A percentile compares a stretch with the other conserved stretches of the same genome.
These are phyloP conservation scores for Leptographium galeiforme DNA, from an alignment of 2,329 filamentous ascomycete species.

Conservation along the genomic window DNA sequence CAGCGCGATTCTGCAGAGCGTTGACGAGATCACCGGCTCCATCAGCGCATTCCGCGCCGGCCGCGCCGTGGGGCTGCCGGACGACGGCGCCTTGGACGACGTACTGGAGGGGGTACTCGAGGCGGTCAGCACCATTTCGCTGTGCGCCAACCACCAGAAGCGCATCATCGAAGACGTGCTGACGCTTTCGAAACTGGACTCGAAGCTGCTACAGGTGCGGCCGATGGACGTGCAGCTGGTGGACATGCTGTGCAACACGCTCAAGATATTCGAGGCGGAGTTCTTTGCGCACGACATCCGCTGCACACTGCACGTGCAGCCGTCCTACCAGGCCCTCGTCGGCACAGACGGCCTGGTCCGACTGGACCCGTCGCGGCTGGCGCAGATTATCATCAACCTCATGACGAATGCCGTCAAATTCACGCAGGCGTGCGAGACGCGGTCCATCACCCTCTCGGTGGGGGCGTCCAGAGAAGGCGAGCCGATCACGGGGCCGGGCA, in stretches of 20 bases:
- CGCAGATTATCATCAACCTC: conserved; percentile 66
- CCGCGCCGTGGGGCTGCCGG: not conserved
- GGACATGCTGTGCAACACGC: conserved; percentile 46
- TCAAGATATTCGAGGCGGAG: conserved; percentile 72
- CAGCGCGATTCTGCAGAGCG: conserved; percentile 61
- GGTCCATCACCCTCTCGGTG: conserved; percentile 50
- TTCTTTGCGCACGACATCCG: conserved; percentile 58
- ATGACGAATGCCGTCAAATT: conserved; percentile 57
- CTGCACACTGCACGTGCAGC: conserved; percentile 54
- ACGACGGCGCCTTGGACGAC: conserved; percentile 23
- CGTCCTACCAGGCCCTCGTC: conserved; percentile 47
- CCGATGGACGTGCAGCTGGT: conserved; percentile 56
- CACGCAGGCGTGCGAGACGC: conserved; percentile 44
- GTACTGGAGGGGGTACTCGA: conserved; percentile 48
- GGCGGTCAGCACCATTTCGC: conserved; percentile 66
- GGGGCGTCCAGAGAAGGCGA: conserved; percentile 36
- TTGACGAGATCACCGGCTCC: conserved; percentile 53
- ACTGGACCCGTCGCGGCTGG: conserved; percentile 59
- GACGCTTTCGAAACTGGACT: conserved; percentile 63
- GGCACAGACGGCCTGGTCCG: conserved; percentile 54
- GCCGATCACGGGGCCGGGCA: not conserved
- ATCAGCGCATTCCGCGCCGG: conserved; percentile 28
- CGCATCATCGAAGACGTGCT: conserved; percentile 61
- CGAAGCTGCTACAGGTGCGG: conserved; percentile 57
- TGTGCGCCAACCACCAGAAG: conserved; percentile 72